Evolutionary conservation across 371 early-diverging fungal genomes (phyloP), one percentile per base, ranked within the genome.

Genomic region (Nematocida homosporus): DNA sequence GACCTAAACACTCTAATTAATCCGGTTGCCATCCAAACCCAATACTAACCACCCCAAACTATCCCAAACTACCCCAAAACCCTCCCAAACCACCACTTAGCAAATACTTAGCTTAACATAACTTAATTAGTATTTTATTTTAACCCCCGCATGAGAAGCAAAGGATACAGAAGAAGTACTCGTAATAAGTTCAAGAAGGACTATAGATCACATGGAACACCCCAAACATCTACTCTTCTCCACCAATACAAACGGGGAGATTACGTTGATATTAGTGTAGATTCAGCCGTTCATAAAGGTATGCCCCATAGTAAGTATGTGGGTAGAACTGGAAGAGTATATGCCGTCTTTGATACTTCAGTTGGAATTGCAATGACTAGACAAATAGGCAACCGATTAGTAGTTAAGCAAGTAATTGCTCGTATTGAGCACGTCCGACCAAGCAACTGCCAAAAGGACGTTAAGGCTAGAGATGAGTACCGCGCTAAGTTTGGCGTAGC

Each of bases 281-380:
- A 93, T 87, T 90, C 89, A 78, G 92, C 95, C 79, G 87, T 95
- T 83, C 95, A 97, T 86, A 95, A 94, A 90, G 97, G 99, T 86
- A 93, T 98, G 95, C 99, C 99, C 82, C 95, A 97, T 93, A 96
- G 95, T 89, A 95, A 89, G 90, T 98, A 94, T 90, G 95, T 96
- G 87, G 97, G 95, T 88, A 89, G 87, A 32, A 79, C 82, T n/a
- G 79, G 81, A 44, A 78, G 56, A 40, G 68, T 81, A 6, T 78
- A 76, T 56, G 66, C 67, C 40, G 82, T 80, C n/a, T 79, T 81
- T 68, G 64, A 66, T 30, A 79, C 69, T 53, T 87, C 97, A 66
- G 92, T 97, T 66, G 95, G 95, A 87, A 89, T 98, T 82, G 93
- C 94, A 82, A 86, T 94, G 87, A 88, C 95, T 91, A 96, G 95